Evolutionary conservation across 768 basidiomycete species (phyloP).

Genomic region (Leucocoprinus leucothites): DNA sequence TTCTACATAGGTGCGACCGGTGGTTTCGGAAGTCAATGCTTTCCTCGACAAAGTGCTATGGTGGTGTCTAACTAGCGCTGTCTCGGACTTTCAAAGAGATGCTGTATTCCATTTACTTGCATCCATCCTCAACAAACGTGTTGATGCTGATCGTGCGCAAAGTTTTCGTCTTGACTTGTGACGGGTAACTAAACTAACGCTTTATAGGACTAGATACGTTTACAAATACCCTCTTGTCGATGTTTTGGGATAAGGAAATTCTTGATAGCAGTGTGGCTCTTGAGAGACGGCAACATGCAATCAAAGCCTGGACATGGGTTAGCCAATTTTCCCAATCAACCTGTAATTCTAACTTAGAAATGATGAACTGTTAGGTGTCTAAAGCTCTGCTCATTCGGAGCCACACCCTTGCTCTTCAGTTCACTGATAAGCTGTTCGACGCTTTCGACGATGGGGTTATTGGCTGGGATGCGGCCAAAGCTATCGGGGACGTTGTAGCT

Average conservation of each 20-base stretch:
- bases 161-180: constrained; percentile 14
- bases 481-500: constrained; percentile 64
- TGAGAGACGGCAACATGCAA: constrained; percentile 45
- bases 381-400: constrained; percentile 79
- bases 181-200: not conserved
- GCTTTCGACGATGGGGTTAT: constrained; percentile 66
- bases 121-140: constrained; percentile 74
- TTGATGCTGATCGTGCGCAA: constrained; percentile 61
- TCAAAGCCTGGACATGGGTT: constrained; percentile 72
- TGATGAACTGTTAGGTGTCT: constrained; percentile 48
- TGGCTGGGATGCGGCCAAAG: constrained; percentile 71
- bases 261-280: constrained; percentile 24
- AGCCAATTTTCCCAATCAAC: not conserved
- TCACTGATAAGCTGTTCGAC: constrained; percentile 64
- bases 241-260: constrained; percentile 51
- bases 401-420: constrained; percentile 52
- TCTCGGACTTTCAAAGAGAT: constrained; percentile 48
- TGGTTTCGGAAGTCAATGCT: constrained; percentile 41
- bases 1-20: constrained; percentile 45
- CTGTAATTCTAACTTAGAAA: not conserved
- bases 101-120: constrained; percentile 52
- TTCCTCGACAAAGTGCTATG: constrained; percentile 53
- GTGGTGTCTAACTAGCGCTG: constrained; percentile 55
- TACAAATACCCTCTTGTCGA: constrained; percentile 35
- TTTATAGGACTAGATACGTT: constrained; percentile 45